Base-by-base conservation (phyloP, 345 rosid species). In the Boechera divaricarpa region DNA sequence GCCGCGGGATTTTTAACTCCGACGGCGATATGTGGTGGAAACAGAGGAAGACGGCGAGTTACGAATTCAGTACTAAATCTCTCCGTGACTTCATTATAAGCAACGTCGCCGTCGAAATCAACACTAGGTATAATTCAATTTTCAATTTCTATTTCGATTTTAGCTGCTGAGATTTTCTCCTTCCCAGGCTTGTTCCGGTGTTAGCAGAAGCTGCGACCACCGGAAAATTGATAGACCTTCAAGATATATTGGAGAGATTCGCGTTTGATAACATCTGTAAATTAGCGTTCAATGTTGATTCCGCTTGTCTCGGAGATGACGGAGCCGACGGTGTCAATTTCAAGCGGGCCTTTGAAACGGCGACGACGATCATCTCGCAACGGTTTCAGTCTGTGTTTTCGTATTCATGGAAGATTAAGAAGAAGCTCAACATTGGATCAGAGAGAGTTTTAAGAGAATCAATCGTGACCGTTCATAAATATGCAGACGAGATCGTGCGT, bases 31-130 rank as follows among this genome's bases (percentile, higher is more conserved):
- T 78, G 45, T 90, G 91, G 97, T 88, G 82, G 81, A 79, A 86
- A 63, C 95, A 93, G 72, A 85, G 97, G 57, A 89, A 87, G 69
- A 85, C 88, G 71, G 81, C 92, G 0, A 93, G 97, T 73, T 87
- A 85, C 24, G 95, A 93, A 69, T 89, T 93, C 80, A 88, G 87
- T 78, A 86, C 91, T 18, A 87, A 81, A 9, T 91, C 95, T 3
- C 85, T 93, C 24, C 82, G 90, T 15, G 88, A 86, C 62, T 91
- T 91, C 35, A 75, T 91, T 0, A 83, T 83, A 76, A 85, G 68
- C 9, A 90, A 77, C 9, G 97, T 88, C 11, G 84, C 84, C 56
- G 63, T 84, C 2, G 93, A 93, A 74, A 72, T 63, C 53, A 63
- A 7, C 24, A 4, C 36, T 0, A 63, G 67, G 67, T 61, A 24